phyloP scores from a whole-genome alignment of 2,329 filamentous ascomycete species.

The Penicillium nordicum region DNA sequence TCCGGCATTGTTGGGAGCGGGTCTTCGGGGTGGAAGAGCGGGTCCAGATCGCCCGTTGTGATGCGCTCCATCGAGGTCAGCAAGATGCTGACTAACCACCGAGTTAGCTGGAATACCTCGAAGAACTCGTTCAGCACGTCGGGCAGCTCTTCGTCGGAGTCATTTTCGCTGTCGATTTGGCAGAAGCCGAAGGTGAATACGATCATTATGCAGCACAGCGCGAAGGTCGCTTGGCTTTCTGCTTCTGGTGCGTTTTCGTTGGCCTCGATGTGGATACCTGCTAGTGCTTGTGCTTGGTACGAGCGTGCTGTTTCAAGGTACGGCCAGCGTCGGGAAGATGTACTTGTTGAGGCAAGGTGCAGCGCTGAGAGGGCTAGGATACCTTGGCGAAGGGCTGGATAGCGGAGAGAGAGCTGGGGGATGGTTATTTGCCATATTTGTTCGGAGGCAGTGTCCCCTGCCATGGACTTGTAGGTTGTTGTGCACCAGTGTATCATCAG shows the following conservation, averaged over 20 bases:
- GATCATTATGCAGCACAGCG: conserved; percentile 33
- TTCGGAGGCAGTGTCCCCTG: conserved; percentile 24
- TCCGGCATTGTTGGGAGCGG: conserved; percentile 33
- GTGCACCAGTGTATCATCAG: conserved; percentile 38
- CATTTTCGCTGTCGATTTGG: conserved; percentile 14
- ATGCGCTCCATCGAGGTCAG: conserved; percentile 24
- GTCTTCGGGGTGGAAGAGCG: conserved; percentile 25
- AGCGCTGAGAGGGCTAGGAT: conserved; percentile 37
- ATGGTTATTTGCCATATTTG: conserved; percentile 32
- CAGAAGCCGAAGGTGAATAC: conserved; percentile 36
- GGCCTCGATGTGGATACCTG: conserved; percentile 21
- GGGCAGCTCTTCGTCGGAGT: conserved; percentile 3
- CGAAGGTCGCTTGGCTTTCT: conserved; percentile 38
- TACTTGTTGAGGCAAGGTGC: conserved; percentile 25
- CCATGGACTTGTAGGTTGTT: conserved; percentile 32
- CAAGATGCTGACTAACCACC: conserved; percentile 31
- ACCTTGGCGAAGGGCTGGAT: conserved; percentile 33
- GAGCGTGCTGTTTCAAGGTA: conserved; percentile 30
- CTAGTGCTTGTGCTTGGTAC: conserved; percentile 27
- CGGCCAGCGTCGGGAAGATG: conserved; percentile 14
- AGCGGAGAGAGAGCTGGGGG: conserved; percentile 29
- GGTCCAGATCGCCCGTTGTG: conserved; percentile 23
- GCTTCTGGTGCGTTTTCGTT: conserved; percentile 20
- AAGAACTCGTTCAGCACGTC: conserved; percentile 31
- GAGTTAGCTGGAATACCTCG: conserved; percentile 29